Evolutionary conservation across 257 asterid species (phyloP).

Genomic region (Nicotiana tomentosiformis): DNA sequence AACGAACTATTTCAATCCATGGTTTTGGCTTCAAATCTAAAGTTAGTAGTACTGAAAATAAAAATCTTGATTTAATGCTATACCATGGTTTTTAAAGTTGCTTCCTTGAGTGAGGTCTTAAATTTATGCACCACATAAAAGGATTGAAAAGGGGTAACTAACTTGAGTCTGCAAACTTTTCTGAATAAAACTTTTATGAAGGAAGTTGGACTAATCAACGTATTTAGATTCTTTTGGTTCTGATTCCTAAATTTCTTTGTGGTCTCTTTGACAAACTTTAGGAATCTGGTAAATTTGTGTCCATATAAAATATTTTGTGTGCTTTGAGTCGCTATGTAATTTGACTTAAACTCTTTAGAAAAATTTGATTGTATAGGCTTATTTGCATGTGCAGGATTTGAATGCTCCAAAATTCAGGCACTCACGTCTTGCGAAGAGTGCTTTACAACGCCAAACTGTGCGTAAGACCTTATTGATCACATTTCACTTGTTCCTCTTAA

Average conservation of each 20-base stretch:
- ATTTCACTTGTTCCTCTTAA: neutral
- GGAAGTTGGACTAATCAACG: neutral
- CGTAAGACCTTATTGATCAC: slow-evolving; percentile 24
- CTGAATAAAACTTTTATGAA: neutral
- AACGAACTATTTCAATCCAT: neutral
- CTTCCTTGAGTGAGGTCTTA: neutral
- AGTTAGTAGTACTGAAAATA: neutral
- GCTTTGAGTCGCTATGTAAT: neutral
- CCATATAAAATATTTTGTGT: neutral
- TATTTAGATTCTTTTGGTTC: neutral
- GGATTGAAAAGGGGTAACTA: neutral
- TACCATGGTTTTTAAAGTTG: neutral
- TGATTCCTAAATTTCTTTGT: neutral
- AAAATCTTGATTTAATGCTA: neutral
- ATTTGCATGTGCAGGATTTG: slow-evolving; percentile 55
- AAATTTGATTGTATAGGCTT: neutral
- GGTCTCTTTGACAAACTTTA: slow-evolving; percentile 1
- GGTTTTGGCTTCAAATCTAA: neutral
- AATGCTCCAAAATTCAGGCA: slow-evolving; percentile 88
- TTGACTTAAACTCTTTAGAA: neutral
- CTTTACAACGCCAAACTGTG: slow-evolving; percentile 69
- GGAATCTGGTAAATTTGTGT: neutral
- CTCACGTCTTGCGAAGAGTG: slow-evolving; percentile 71
- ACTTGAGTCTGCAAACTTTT: neutral
- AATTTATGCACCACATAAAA: neutral